Conservation (phyloP, 352 stramenopile genomes). For the Pythium chondricola region DNA sequence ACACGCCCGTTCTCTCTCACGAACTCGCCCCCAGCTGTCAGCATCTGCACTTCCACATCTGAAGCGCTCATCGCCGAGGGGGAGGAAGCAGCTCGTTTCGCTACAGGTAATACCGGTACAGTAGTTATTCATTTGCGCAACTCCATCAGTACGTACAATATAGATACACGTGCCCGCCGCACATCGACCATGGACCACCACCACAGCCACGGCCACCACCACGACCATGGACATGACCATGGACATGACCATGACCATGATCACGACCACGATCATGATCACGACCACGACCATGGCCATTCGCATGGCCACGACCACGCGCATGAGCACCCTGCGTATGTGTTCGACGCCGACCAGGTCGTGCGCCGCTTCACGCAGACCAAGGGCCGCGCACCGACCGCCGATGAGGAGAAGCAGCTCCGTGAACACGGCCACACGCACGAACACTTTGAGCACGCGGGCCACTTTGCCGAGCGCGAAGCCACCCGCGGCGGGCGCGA, state of each 20-base stretch:
- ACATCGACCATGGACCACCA: constrained; percentile 17
- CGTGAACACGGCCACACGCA: constrained; percentile 85
- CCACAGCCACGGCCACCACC: constrained; percentile 11
- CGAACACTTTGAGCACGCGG: constrained; percentile 82
- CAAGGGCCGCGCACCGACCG: constrained; percentile 52
- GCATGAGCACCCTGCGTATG: constrained; percentile 21
- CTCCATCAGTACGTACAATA: no score
- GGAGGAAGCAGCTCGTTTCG: no score
- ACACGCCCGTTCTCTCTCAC: no score
- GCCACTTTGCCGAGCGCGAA: constrained; percentile 66
- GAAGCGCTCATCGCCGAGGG: no score
- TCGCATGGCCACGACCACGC: constrained; percentile 23
- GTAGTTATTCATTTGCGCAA: no score
- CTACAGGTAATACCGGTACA: no score
- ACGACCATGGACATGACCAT: constrained; percentile 9
- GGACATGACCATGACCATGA: constrained; percentile 10
- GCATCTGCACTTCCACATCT: no score
- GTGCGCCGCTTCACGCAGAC: constrained; percentile 60
- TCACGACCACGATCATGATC: constrained; percentile 13
- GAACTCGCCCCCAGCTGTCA: no score
- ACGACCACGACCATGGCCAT: constrained; percentile 21
- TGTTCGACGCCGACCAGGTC: constrained; percentile 56
- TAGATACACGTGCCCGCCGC: no score
- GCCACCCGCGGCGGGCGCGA: constrained; percentile 41
- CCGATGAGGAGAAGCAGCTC: constrained; percentile 71